phyloP scores from a whole-genome alignment of 495 filamentous ascomycete genomes.

The Xylaria nigripes region DNA sequence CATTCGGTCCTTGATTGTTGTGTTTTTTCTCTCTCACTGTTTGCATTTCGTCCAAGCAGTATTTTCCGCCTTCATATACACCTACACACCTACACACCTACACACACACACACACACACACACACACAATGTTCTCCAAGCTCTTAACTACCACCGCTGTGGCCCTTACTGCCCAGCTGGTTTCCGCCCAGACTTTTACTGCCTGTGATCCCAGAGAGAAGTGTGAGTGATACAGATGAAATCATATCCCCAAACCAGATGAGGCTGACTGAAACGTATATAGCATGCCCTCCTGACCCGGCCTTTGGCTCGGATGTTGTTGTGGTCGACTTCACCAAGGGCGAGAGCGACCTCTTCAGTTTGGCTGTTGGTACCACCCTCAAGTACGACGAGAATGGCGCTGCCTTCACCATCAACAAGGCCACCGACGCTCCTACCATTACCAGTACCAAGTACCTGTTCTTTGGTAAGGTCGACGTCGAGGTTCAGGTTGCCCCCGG shows the following conservation, averaged over 20 bases:
- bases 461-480: slow-evolving; percentile 69
- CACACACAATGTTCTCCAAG: slow-evolving; percentile 36
- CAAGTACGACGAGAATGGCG: slow-evolving; percentile 59
- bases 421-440: slow-evolving; percentile 72
- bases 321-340: slow-evolving; percentile 75
- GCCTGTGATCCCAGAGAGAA: slow-evolving; percentile 64
- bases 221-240: slow-evolving; percentile 38
- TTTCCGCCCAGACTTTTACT: slow-evolving; percentile 65
- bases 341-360: slow-evolving; percentile 59
- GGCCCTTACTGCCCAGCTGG: slow-evolving; percentile 39
- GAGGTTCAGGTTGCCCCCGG: slow-evolving; percentile 59
- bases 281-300: slow-evolving; percentile 60
- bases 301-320: slow-evolving; percentile 57
- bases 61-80: not conserved
- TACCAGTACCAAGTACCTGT: slow-evolving; percentile 59
- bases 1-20: not conserved
- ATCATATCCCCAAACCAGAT: not conserved
- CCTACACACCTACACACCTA: not conserved
- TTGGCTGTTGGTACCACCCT: slow-evolving; percentile 52
- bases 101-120: not conserved
- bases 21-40: not conserved
- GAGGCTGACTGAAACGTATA: slow-evolving; percentile 2
- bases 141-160: slow-evolving; percentile 28
- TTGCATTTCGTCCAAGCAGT: not conserved
- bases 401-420: slow-evolving; percentile 65